Percentiles rank a stretch among this genome's conserved stretches.
These are phyloP conservation scores for Entoloma clypeatum DNA, from an alignment of 1,284 basidiomycete species.

Conservation along the genomic window DNA sequence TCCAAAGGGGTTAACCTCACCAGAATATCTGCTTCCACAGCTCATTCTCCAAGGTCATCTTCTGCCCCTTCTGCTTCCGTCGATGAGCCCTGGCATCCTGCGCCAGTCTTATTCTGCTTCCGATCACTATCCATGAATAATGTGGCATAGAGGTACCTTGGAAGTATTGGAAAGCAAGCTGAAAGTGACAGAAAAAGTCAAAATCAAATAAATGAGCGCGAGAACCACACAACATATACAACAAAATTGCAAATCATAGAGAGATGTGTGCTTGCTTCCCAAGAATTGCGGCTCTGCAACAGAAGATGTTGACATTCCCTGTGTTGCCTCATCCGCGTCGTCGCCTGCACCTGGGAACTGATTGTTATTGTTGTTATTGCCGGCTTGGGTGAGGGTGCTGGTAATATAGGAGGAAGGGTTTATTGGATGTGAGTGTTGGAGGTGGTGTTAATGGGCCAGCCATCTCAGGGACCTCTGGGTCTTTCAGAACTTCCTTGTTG, in stretches of 20 bases:
- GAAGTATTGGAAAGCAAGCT: constrained; percentile 46
- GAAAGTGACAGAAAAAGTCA: constrained; percentile 1
- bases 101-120: constrained; percentile 66
- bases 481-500: too few relatives aligned
- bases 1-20: constrained; percentile 34
- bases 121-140: constrained; percentile 68
- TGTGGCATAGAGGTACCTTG: constrained; percentile 65
- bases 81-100: constrained; percentile 69
- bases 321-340: constrained; percentile 49
- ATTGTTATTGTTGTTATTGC: too few relatives aligned
- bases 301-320: constrained; percentile 72
- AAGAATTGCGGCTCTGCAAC: constrained; percentile 30
- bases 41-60: constrained; percentile 53
- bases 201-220: neutral
- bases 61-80: constrained; percentile 38
- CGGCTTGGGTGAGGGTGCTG: too few relatives aligned
- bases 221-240: constrained; percentile 31
- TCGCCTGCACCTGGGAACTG: too few relatives aligned
- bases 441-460: too few relatives aligned
- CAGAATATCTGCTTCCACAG: constrained; percentile 80
- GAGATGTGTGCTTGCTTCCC: constrained; percentile 29
- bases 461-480: too few relatives aligned
- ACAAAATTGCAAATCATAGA: constrained; percentile 41
- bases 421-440: too few relatives aligned
- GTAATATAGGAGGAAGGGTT: too few relatives aligned